Conservation (phyloP, 805 yeast species). For the Saturnispora bothae region DNA sequence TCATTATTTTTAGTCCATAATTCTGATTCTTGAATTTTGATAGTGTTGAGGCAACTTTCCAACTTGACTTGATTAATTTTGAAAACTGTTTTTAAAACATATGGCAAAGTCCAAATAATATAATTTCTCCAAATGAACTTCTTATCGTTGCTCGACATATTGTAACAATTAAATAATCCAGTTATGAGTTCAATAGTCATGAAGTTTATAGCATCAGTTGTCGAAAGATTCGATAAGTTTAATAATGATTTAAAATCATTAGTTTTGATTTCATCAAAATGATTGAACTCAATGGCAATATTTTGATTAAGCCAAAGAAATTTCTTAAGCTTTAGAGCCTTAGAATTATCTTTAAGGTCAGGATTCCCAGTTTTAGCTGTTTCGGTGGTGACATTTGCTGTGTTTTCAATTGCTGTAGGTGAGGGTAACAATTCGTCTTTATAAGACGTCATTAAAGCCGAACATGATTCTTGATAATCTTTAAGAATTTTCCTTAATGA, state of each 20-base stretch:
- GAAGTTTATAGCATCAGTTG: slow-evolving; percentile 22
- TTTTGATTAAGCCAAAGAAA: slow-evolving; percentile 26
- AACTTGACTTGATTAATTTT: slow-evolving; percentile 24
- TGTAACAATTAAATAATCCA: slow-evolving; percentile 21
- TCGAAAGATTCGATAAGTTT: slow-evolving; percentile 22
- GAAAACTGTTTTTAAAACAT: slow-evolving; percentile 16
- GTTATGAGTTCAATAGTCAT: slow-evolving; percentile 22
- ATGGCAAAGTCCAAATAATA: slow-evolving; percentile 21
- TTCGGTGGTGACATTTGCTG: background rate
- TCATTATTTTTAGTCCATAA: slow-evolving; percentile 9
- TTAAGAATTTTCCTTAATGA: background rate
- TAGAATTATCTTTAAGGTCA: slow-evolving; percentile 12
- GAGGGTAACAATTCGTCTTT: background rate
- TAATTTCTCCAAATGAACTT: slow-evolving; percentile 20
- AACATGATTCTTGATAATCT: background rate
- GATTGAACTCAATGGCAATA: slow-evolving; percentile 17
- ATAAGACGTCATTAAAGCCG: slow-evolving; percentile 4
- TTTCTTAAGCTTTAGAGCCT: slow-evolving; percentile 20
- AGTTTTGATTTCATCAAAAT: slow-evolving; percentile 20
- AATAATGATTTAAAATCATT: slow-evolving; percentile 21
- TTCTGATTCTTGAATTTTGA: slow-evolving; percentile 16
- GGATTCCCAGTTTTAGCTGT: background rate
- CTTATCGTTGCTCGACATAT: slow-evolving; percentile 15
- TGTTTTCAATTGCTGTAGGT: background rate
- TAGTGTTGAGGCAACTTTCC: slow-evolving; percentile 14